Evolutionary conservation across 192 early-diverging fungal genomes (phyloP).

Genomic region (Gigaspora rosea): DNA sequence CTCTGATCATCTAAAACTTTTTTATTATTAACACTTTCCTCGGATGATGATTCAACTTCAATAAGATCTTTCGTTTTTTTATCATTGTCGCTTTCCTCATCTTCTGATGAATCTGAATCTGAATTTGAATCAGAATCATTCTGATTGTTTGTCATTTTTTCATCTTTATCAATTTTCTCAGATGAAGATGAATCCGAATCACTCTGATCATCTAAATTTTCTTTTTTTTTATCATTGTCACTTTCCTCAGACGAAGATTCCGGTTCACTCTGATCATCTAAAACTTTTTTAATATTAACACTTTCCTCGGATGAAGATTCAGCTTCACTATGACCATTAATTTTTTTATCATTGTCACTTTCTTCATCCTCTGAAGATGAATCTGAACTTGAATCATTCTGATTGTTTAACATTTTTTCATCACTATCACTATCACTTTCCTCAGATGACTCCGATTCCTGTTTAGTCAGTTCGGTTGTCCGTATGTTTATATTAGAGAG

Average conservation of each 20-base stretch:
- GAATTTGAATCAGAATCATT: background rate
- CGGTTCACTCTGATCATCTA: background rate
- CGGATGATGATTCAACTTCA: background rate
- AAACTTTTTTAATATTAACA: background rate
- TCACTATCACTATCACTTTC: background rate
- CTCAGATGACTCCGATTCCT: background rate
- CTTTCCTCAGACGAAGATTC: slow-evolving; percentile 5
- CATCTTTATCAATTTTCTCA: background rate
- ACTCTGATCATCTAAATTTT: too few relatives aligned
- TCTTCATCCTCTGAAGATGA: background rate
- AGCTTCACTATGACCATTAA: background rate
- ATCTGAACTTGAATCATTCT: background rate
- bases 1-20: background rate
- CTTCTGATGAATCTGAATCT: background rate
- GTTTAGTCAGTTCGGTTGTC: too few relatives aligned
- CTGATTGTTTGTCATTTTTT: background rate
- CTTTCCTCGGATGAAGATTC: background rate
- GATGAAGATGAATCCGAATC: background rate
- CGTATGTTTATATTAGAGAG: too few relatives aligned
- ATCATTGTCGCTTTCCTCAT: background rate
- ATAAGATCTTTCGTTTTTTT: background rate
- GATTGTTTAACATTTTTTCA: background rate
- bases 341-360: background rate
- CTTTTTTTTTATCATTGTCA: background rate
- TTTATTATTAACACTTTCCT: too few relatives aligned